phyloP scores from a whole-genome alignment of 2,329 filamentous ascomycete species.

The Exophiala xenobiotica region DNA sequence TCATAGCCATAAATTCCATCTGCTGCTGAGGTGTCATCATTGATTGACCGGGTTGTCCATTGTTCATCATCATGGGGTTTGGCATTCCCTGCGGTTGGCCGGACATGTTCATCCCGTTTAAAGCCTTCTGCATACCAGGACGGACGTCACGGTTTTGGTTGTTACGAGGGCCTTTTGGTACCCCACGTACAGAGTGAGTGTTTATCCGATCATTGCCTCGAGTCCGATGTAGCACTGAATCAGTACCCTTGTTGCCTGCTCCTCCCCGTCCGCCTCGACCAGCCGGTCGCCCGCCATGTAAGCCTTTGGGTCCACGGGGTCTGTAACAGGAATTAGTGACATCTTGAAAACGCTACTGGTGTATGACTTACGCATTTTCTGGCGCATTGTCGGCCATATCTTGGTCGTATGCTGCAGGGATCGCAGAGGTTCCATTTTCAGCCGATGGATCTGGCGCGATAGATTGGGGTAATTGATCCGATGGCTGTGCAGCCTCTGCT shows the following conservation, averaged over 20 bases:
- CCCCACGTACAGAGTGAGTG: conserved; percentile 64
- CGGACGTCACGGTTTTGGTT: conserved; percentile 45
- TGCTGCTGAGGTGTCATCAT: conserved; percentile 66
- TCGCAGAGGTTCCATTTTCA: conserved; percentile 57
- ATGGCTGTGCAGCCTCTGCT: conserved; percentile 36
- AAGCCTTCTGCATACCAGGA: conserved; percentile 47
- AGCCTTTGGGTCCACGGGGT: conserved; percentile 90
- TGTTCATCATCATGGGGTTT: conserved; percentile 48
- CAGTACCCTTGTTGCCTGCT: conserved; percentile 73
- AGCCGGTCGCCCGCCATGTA: conserved; percentile 71
- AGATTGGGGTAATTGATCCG: conserved; percentile 65
- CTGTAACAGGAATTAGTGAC: conserved; percentile 47
- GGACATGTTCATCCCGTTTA: conserved; percentile 38
- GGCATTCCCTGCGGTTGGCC: conserved; percentile 27
- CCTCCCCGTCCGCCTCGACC: conserved; percentile 79
- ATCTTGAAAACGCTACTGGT: background rate
- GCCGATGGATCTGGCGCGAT: conserved; percentile 33
- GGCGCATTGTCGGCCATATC: conserved; percentile 30
- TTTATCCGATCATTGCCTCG: conserved; percentile 81
- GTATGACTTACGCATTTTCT: conserved; percentile 30
- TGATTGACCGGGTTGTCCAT: conserved; percentile 48
- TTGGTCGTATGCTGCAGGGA: conserved; percentile 28
- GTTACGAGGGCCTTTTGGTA: conserved; percentile 69
- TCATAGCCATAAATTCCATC: conserved; percentile 71
- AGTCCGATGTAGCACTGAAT: conserved; percentile 77